Evolutionary conservation across 306 rosid genomes (phyloP), one percentile per base, ranked within the genome.

Genomic region (Cercis canadensis): DNA sequence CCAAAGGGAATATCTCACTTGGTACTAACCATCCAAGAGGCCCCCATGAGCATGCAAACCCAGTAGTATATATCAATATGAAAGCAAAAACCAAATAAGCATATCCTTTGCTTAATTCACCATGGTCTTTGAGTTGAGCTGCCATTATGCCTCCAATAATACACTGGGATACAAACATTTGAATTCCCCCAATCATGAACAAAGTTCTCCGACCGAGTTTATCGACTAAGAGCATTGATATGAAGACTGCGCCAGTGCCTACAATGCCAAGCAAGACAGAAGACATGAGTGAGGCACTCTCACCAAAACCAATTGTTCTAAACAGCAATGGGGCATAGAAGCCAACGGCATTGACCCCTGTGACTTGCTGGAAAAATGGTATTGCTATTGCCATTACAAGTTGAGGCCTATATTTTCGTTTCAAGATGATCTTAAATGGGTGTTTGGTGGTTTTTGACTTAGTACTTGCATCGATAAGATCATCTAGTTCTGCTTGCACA

Each of bases 21-120:
- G 83, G 80, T 21, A 84, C 78, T 41, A 84, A 59, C 75, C 78
- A 80, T 37, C 83, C 83, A 0, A 80, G 11, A 17, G 85, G 85
- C 5, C 83, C 88, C 83, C 88, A 84, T 13, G 88, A 84, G 83
- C 85, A 80, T 7, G 71, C 63, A 58, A 80, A 84, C 14, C 88
- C 85, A 33, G 81, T 81, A 18, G 73, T 78, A 65, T 80, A 84
- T 6, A 77, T 49, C 43, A 83, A 57, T 65, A 80, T 65, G 73
- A 80, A 11, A 15, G 67, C 53, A 61, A 84, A 56, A 53, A 84
- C 66, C 44, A 84, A 19, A 43, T 32, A 80, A 18, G 74, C 76
- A 80, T 70, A 80, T 50, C 62, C 83, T 74, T 70, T 65, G 49
- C 78, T 70, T 69, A 84, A 11, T 65, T 66, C 80, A 10, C 78